Evolutionary conservation across 805 yeast species (phyloP).

Genomic region (Zygosaccharomyces lentus): DNA sequence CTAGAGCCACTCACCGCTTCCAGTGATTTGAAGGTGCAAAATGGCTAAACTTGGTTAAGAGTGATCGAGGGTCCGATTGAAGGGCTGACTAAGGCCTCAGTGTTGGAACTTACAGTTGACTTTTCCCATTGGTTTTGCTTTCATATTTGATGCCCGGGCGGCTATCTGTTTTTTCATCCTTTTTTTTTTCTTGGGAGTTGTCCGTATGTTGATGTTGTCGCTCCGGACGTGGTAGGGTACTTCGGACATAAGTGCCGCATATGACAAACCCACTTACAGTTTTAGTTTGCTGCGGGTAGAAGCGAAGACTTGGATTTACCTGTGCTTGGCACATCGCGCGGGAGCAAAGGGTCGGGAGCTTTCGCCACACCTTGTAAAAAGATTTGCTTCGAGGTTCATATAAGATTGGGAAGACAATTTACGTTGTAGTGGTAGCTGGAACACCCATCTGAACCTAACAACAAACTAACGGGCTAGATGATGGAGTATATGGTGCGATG

Average conservation of each 20-base stretch:
- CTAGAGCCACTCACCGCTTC: too few relatives aligned
- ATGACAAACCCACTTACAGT: background rate
- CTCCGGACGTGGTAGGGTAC: background rate
- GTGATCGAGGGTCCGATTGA: too few relatives aligned
- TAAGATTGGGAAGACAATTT: background rate
- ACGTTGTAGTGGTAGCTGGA: background rate
- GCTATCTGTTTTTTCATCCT: background rate
- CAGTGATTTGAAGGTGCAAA: too few relatives aligned
- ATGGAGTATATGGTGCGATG: conserved; percentile 1
- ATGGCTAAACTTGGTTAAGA: too few relatives aligned
- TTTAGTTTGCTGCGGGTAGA: background rate
- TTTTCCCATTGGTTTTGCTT: too few relatives aligned
- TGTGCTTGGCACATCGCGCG: background rate
- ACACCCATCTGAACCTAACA: background rate
- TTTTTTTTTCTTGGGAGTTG: background rate
- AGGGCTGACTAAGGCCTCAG: too few relatives aligned
- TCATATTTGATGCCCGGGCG: background rate
- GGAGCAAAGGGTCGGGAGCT: conserved; percentile 2
- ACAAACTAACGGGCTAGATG: background rate
- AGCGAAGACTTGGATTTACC: conserved; percentile 1
- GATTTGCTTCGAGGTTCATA: background rate
- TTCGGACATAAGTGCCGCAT: background rate
- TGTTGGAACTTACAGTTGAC: too few relatives aligned
- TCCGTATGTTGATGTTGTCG: background rate
- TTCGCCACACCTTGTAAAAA: background rate